Evolutionary conservation across 1,284 basidiomycete species (phyloP).

Genomic region (Ustilago vetiveriae): DNA sequence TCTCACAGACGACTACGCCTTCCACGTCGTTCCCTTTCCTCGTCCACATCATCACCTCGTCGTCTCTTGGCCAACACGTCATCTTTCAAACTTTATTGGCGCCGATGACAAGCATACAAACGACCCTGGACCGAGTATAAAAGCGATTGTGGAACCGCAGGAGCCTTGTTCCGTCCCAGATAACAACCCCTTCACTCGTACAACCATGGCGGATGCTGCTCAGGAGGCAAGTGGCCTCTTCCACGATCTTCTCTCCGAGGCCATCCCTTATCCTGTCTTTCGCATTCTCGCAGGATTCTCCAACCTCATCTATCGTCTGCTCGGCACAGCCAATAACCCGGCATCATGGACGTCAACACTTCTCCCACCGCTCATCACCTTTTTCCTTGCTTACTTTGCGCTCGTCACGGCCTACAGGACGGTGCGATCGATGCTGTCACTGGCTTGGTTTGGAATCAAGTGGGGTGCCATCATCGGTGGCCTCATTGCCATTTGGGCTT

Average conservation of each 20-base stretch:
- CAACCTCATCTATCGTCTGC: constrained; percentile 47
- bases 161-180: background rate
- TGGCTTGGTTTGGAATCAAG: constrained; percentile 56
- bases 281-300: constrained; percentile 47
- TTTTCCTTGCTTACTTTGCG: constrained; percentile 53
- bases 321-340: constrained; percentile 46
- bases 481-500: constrained; percentile 52
- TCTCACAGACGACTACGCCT: background rate
- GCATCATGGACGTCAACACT: constrained; percentile 52
- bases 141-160: too few relatives aligned
- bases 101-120: background rate
- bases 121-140: background rate
- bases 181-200: background rate
- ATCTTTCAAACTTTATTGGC: background rate
- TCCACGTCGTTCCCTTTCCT: constrained; percentile 21
- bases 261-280: constrained; percentile 47
- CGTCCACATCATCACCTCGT: constrained; percentile 28
- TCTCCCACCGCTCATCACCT: constrained; percentile 52
- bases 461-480: constrained; percentile 55
- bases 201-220: constrained; percentile 32
- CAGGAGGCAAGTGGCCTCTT: constrained; percentile 12
- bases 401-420: constrained; percentile 54
- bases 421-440: constrained; percentile 34
- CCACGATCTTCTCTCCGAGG: constrained; percentile 34
- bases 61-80: background rate